Percentiles rank a stretch among this genome's conserved stretches.
These are phyloP conservation scores for Xylaria sp. DNA, from an alignment of 2,329 filamentous ascomycete species.

Conservation along the genomic window DNA sequence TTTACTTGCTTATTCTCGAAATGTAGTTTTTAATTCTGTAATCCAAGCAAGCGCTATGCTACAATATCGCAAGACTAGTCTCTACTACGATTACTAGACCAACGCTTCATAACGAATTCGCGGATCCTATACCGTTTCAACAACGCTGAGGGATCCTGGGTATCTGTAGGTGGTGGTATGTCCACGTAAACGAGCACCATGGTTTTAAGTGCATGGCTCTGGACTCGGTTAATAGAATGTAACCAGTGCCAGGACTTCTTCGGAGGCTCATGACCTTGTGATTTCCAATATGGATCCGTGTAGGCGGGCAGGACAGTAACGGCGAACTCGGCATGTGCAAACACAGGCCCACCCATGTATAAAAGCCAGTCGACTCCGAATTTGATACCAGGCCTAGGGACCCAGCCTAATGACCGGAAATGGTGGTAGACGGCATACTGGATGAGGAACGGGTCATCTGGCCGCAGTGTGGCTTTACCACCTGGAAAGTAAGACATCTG, in stretches of 20 bases:
- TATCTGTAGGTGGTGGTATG: constrained; percentile 74
- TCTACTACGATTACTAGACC: constrained; percentile 82
- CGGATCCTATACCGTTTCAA: constrained; percentile 79
- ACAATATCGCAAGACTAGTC: constrained; percentile 3
- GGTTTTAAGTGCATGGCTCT: constrained; percentile 90
- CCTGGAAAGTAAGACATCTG: constrained; percentile 77
- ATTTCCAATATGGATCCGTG: constrained; percentile 76
- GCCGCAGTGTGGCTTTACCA: constrained; percentile 61
- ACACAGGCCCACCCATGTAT: constrained; percentile 91
- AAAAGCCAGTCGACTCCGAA: constrained; percentile 96
- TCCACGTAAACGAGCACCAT: constrained; percentile 92
- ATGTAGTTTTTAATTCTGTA: not conserved
- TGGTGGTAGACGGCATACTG: constrained; percentile 95
- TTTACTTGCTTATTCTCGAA: not conserved
- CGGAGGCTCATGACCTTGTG: constrained; percentile 61
- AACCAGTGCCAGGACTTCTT: constrained; percentile 80
- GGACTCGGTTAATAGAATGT: constrained; percentile 88
- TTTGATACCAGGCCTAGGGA: constrained; percentile 90
- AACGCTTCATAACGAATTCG: constrained; percentile 84
- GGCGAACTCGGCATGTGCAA: constrained; percentile 94
- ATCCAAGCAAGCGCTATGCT: constrained; percentile 24
- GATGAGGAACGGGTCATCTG: constrained; percentile 86
- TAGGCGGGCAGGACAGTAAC: constrained; percentile 87
- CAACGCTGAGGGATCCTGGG: constrained; percentile 68
- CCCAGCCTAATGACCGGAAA: constrained; percentile 95